Percentiles rank a stretch among this genome's conserved stretches.
phyloP scores from a whole-genome alignment of 1,139 yeast genomes.

The Protomyces pachydermus region DNA sequence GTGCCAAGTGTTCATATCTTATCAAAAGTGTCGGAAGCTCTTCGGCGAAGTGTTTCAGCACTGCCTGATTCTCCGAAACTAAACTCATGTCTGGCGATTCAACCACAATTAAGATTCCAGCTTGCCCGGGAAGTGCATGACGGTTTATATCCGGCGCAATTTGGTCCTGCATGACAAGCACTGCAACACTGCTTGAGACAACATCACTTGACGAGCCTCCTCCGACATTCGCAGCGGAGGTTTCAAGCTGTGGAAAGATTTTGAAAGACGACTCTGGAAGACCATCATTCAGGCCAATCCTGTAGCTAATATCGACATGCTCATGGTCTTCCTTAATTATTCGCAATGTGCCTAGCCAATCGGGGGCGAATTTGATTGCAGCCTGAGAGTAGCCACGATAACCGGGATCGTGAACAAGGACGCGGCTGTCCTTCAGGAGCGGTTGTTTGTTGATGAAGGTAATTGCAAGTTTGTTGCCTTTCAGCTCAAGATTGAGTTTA shows the following conservation, averaged over 20 bases:
- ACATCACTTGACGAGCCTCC: not conserved
- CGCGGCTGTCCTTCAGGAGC: not conserved
- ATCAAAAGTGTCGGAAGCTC: not conserved
- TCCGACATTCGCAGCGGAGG: not conserved
- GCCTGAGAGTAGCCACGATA: not conserved
- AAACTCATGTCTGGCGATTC: not conserved
- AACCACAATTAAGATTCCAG: constrained; percentile 4
- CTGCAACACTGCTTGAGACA: not conserved
- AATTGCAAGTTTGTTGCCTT: not conserved
- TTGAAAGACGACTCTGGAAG: not conserved
- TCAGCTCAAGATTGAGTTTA: constrained; percentile 5
- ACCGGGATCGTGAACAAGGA: not conserved
- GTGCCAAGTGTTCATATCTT: not conserved
- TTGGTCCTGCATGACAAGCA: constrained; percentile 6
- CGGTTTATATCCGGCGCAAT: not conserved
- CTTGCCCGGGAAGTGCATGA: not conserved
- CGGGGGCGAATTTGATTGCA: not conserved
- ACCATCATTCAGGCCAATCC: too few relatives aligned
- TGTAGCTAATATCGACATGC: too few relatives aligned
- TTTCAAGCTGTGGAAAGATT: not conserved
- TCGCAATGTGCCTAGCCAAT: not conserved
- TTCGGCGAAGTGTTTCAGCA: not conserved
- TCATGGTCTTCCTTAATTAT: too few relatives aligned
- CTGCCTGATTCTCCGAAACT: too few relatives aligned
- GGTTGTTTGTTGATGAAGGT: not conserved